Conservation (phyloP, 2,329 filamentous ascomycete species). For the Triangularia setosa region DNA sequence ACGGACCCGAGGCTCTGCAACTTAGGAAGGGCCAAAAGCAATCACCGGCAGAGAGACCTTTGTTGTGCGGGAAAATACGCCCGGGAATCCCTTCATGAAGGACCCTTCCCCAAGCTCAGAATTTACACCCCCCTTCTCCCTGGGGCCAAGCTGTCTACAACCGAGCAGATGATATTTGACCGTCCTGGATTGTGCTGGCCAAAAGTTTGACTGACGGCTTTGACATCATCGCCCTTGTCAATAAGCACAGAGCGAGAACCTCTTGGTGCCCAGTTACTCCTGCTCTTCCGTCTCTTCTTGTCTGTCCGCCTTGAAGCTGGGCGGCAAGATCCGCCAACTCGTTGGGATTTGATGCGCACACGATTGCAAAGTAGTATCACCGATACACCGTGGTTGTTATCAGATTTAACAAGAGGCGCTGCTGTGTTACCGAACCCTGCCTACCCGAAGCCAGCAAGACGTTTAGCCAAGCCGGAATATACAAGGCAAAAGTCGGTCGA, state of each 20-base stretch:
- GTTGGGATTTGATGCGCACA: background rate
- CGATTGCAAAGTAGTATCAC: background rate
- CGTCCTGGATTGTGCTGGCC: background rate
- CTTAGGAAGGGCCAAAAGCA: background rate
- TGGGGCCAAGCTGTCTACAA: background rate
- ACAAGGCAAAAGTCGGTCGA: background rate
- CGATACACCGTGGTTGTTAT: background rate
- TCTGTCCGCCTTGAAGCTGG: background rate
- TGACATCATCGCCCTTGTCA: background rate
- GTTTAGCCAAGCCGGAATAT: background rate
- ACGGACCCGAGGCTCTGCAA: background rate
- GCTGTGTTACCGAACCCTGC: background rate
- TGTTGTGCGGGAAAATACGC: background rate
- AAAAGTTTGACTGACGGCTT: background rate
- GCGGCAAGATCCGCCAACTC: background rate
- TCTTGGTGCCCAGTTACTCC: background rate
- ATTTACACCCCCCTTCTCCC: background rate
- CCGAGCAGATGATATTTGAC: background rate
- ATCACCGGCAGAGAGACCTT: background rate
- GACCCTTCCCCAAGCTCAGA: background rate
- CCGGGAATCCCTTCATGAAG: constrained; percentile 6
- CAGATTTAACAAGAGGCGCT: background rate
- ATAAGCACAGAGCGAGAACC: background rate
- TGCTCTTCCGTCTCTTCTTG: background rate
- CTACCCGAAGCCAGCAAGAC: background rate